Percentiles rank a stretch among this genome's conserved stretches.
phyloP scores from a whole-genome alignment of 2,329 filamentous ascomycete species.

The Epichloe amarillans region DNA sequence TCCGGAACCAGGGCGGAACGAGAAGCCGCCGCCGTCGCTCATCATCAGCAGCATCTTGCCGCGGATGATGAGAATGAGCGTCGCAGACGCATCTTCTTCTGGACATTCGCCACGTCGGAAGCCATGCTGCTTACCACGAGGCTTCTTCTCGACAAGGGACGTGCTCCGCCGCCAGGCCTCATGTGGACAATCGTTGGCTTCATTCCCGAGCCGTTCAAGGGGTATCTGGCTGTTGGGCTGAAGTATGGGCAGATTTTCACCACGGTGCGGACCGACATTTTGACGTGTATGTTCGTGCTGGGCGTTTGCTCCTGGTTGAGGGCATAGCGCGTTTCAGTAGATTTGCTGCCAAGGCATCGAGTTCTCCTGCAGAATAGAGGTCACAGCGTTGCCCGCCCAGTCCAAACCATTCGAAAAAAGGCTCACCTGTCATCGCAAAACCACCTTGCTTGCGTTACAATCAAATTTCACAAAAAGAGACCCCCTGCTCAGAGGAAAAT shows the following conservation, averaged over 20 bases:
- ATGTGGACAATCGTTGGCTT: constrained; percentile 51
- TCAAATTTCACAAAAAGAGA: too few relatives aligned
- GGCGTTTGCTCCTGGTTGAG: constrained; percentile 39
- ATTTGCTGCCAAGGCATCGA: too few relatives aligned
- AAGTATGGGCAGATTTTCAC: constrained; percentile 59
- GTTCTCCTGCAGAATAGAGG: too few relatives aligned
- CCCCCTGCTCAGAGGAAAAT: too few relatives aligned
- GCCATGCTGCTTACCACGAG: constrained; percentile 57
- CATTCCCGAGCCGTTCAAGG: constrained; percentile 49
- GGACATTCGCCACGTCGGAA: constrained; percentile 69
- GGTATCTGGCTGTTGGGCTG: constrained; percentile 46
- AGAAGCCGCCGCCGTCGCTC: constrained; percentile 24
- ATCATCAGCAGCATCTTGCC: constrained; percentile 13
- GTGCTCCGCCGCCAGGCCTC: constrained; percentile 44
- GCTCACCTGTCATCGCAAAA: too few relatives aligned
- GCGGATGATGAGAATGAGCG: constrained; percentile 18
- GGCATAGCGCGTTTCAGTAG: constrained; percentile 8
- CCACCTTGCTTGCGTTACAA: too few relatives aligned
- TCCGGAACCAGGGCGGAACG: constrained; percentile 51
- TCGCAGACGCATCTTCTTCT: constrained; percentile 45
- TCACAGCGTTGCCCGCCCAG: too few relatives aligned
- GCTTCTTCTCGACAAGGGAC: constrained; percentile 54
- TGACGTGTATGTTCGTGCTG: constrained; percentile 65
- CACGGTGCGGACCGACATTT: constrained; percentile 59
- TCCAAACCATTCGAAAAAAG: too few relatives aligned